phyloP scores from a whole-genome alignment of 345 rosid genomes.

The Euphorbia lathyris region DNA sequence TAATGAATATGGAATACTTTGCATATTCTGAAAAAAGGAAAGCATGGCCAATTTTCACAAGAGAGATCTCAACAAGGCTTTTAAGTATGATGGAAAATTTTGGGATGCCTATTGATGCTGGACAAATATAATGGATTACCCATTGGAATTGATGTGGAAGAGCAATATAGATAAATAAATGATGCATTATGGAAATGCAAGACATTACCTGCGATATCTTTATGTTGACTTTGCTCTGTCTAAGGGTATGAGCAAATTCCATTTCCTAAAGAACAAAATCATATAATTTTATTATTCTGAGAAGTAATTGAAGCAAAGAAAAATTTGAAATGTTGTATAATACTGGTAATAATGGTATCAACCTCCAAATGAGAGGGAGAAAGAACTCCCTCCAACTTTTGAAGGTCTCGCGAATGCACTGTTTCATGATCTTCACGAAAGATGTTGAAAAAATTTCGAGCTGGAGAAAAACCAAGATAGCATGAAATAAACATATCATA shows the following conservation, averaged over 20 bases:
- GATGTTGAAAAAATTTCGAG: slow-evolving; percentile 67
- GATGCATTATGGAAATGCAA: neutral
- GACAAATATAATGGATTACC: neutral
- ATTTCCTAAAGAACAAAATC: slow-evolving; percentile 55
- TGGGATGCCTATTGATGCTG: neutral
- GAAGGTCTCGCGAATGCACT: slow-evolving; percentile 86
- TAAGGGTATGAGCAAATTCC: slow-evolving; percentile 90
- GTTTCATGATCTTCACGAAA: slow-evolving; percentile 87
- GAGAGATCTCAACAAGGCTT: neutral
- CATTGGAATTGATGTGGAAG: neutral
- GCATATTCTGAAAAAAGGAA: neutral
- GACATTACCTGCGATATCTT: slow-evolving; percentile 80
- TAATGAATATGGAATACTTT: neutral
- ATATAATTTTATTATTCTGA: neutral
- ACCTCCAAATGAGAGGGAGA: slow-evolving; percentile 95
- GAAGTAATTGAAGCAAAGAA: neutral
- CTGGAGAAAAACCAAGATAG: slow-evolving; percentile 24
- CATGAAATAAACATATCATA: neutral
- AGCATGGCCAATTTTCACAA: neutral
- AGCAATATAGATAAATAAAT: neutral
- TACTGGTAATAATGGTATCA: slow-evolving; percentile 9
- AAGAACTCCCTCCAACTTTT: slow-evolving; percentile 91
- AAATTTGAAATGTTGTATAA: neutral
- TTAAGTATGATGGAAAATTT: neutral
- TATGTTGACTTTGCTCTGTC: slow-evolving; percentile 81